Base-by-base conservation (phyloP, 2,329 filamentous ascomycete genomes). In the Neofusicoccum sp. region DNA sequence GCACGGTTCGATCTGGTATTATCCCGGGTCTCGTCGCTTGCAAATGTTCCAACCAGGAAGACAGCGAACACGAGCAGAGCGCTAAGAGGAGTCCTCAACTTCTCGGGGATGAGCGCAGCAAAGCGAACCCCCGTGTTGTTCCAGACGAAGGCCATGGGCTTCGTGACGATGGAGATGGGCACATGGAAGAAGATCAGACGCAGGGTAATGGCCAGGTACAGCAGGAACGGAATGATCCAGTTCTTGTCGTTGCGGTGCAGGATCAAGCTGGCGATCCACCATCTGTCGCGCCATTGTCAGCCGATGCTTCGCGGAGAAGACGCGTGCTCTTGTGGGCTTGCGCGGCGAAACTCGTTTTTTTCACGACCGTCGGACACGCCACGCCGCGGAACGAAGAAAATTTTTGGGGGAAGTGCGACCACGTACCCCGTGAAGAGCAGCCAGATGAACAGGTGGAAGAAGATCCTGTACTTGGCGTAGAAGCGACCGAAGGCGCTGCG, bases 1-100 rank as follows among this genome's bases (percentile, higher is more conserved):
- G 89, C 91, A 41, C 93, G 89, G 78, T 93, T 93, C 64, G 81
- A 87, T 39, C 91, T 87, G 3, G 87, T 95, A 79, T 96, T 97
- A 71, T 93, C 88, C 16, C 78, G 81, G 9, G 83, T 84, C 74
- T 94, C 91, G 36, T 85, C 81, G 0, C 90, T 90, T 1, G 82
- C 89, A 69, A 97, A 92, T 0, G 90, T 84, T 9, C 92, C 93
- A 52, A 95, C 75, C n/a, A 96, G 74, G 70, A 96, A 89, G 62
- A 92, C 86, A 7, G 81, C 84, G 29, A 95, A 73, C n/a, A 89
- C 86, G 43, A 89, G 78, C 3, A 81, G 63, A 4, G 85, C 91
- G 31, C 86, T 90, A 9, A 85, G 77, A 3, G 87, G 85, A 9
- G 87, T 81, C 67, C 89, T 87, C 64, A 88, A 74, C 69, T 85